Evolutionary conservation across 306 rosid genomes (phyloP).

Genomic region (Lathyrus tuberosus): DNA sequence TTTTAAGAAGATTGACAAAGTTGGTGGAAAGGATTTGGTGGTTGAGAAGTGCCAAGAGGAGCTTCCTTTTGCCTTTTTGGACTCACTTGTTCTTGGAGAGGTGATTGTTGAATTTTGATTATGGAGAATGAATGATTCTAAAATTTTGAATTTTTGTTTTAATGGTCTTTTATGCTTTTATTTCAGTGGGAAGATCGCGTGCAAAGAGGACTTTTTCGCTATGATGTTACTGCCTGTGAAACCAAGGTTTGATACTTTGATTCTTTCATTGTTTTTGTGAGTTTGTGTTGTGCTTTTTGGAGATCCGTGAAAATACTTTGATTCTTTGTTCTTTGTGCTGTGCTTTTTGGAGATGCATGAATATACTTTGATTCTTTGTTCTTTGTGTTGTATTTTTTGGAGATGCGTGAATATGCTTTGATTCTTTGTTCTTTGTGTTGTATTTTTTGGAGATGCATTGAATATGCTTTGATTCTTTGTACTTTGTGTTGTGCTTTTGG

Average conservation of each 20-base stretch:
- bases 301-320: too few species aligned
- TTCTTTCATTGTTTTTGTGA: background rate
- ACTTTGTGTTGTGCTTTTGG: background rate
- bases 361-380: too few species aligned
- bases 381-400: background rate
- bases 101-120: slow-evolving; percentile 42
- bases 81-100: slow-evolving; percentile 90
- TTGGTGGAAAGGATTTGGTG: slow-evolving; percentile 36
- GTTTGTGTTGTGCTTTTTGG: background rate
- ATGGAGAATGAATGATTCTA: background rate
- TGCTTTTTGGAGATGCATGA: too few species aligned
- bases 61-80: slow-evolving; percentile 77
- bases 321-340: too few species aligned
- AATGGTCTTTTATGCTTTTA: slow-evolving; percentile 22
- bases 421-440: background rate
- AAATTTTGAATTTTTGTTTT: slow-evolving; percentile 12
- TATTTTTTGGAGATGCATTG: background rate
- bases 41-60: slow-evolving; percentile 48
- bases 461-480: slow-evolving; percentile 10
- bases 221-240: slow-evolving; percentile 91
- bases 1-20: slow-evolving; percentile 55
- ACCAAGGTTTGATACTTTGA: slow-evolving; percentile 65
- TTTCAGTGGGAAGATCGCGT: slow-evolving; percentile 93
- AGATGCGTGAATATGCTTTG: background rate
- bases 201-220: slow-evolving; percentile 92